These are phyloP conservation scores for Aureobasidium sp. DNA, from an alignment of 2,329 filamentous ascomycete species.

Conservation along the genomic window DNA sequence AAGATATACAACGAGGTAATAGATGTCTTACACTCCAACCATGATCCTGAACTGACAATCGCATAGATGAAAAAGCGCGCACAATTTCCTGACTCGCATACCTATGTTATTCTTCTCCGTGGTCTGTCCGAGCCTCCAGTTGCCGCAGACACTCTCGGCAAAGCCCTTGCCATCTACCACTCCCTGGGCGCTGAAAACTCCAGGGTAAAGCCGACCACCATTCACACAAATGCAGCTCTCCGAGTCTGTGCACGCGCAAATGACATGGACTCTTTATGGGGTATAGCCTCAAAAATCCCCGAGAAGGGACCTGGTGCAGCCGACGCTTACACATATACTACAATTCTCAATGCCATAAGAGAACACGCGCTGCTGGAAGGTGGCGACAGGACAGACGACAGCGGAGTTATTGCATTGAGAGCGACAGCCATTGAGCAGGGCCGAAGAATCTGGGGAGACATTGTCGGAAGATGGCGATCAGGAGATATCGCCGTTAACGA, in stretches of 20 bases:
- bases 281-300: constrained; percentile 63
- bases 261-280: constrained; percentile 75
- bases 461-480: constrained; percentile 64
- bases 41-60: constrained; percentile 9
- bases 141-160: constrained; percentile 48
- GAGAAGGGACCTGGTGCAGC: constrained; percentile 53
- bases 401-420: constrained; percentile 23
- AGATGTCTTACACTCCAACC: neutral
- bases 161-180: constrained; percentile 69
- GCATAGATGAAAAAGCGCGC: constrained; percentile 86
- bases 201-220: constrained; percentile 60
- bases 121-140: constrained; percentile 59
- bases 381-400: constrained; percentile 16
- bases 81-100: constrained; percentile 69
- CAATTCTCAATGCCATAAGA: constrained; percentile 69
- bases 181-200: constrained; percentile 58
- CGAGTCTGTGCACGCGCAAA: constrained; percentile 65
- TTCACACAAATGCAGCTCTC: constrained; percentile 80
- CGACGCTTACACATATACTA: constrained; percentile 68
- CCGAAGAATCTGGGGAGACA: constrained; percentile 70
- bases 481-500: constrained; percentile 69
- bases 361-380: constrained; percentile 25
- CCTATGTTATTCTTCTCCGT: constrained; percentile 74
- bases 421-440: constrained; percentile 53
- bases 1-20: constrained; percentile 82